Evolutionary conservation across 768 basidiomycete species (phyloP), one percentile per base, ranked within the genome.

Genomic region (Gyrodon lividus): DNA sequence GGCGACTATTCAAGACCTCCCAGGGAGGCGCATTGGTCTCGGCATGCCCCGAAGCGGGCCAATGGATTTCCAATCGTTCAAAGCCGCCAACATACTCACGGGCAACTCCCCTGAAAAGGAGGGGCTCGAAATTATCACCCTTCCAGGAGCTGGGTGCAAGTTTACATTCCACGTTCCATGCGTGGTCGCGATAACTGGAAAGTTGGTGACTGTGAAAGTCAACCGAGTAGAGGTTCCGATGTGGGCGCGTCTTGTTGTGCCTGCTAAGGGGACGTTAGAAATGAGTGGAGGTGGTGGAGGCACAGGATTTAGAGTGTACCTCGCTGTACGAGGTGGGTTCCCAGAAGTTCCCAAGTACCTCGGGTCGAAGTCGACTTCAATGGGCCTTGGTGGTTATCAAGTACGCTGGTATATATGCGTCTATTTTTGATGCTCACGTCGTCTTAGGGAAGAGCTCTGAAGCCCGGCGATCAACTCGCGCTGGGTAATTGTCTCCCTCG

Each of bases 41-140:
- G 86, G 86, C 2, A 75, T 87, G 3, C 87, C 87, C 0, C 73
- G 69, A 13, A 78, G 80, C 52, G 86, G 86, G 0, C 81, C 84
- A 0, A 82, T 85, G 80, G 87, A 89, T 58, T 51, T 72, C 9
- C 60, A 79, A 9, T 80, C 85, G 0, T 81, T 83, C 63, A 64
- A 74, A 22, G 69, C 73, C 0, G 86, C 79, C 8, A 87, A 87
- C 58, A 54, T 80, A 31, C 68, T 89, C 13, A 82, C 77, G 5
- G 79, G 80, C 4, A 89, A 87, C 60, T 50, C 65, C 0, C 57
- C 62, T 2, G 72, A 62, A 8, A 78, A 66, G 0, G 86, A 87
- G 61, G 80, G 72, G 0, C 57, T 89, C 6, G 87, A 89, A 61
- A 69, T 81, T 7, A 59, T 81, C 43, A 65, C 77, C 3, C 64